These are phyloP conservation scores for Umbelopsis sp. DNA, from an alignment of 371 early-diverging fungal species.

Conservation along the genomic window DNA sequence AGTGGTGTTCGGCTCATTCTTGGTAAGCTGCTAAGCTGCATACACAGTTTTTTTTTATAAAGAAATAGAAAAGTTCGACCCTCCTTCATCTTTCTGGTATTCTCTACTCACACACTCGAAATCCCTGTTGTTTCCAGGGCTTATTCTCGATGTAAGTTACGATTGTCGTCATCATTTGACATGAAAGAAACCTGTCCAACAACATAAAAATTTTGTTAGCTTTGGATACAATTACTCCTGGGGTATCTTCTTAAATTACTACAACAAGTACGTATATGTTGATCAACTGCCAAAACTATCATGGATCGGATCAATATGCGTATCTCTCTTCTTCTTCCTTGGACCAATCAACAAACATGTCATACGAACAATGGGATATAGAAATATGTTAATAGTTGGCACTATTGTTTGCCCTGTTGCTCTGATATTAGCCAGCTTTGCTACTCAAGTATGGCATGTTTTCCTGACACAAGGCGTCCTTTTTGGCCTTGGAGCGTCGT, in stretches of 20 bases:
- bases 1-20: conserved; percentile 47
- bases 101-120: not conserved
- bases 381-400: conserved; percentile 53
- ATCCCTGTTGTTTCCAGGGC: conserved; percentile 23
- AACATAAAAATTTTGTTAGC: conserved; percentile 20
- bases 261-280: conserved; percentile 34
- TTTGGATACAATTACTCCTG: conserved; percentile 47
- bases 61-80: not conserved
- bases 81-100: conserved; percentile 11
- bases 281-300: conserved; percentile 35
- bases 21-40: conserved; percentile 40
- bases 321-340: conserved; percentile 36
- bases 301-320: conserved; percentile 50
- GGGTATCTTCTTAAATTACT: conserved; percentile 40
- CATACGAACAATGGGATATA: conserved; percentile 56
- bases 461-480: conserved; percentile 72
- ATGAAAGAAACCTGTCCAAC: not conserved
- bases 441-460: conserved; percentile 68
- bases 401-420: conserved; percentile 56
- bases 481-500: conserved; percentile 70
- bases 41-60: not conserved
- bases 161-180: not conserved
- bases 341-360: conserved; percentile 49
- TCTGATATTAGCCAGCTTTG: conserved; percentile 65
- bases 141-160: conserved; percentile 33